phyloP scores from a whole-genome alignment of 1,139 yeast genomes.

The Candida dubliniensis region DNA sequence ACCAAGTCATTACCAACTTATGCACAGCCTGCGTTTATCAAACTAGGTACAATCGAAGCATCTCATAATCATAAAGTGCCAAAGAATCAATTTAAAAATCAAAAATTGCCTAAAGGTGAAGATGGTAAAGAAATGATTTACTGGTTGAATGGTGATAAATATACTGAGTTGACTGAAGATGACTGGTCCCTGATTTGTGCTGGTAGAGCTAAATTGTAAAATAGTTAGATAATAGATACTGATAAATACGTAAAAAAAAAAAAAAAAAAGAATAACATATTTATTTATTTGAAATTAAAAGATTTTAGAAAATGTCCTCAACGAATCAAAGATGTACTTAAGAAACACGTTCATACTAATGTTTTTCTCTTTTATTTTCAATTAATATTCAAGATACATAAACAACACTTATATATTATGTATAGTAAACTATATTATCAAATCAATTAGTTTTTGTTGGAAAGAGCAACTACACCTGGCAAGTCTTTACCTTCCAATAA shows the following conservation, averaged over 20 bases:
- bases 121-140: slow-evolving; percentile 60
- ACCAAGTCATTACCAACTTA: slow-evolving; percentile 67
- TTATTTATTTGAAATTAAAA: no score
- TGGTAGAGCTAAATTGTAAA: slow-evolving; percentile 41
- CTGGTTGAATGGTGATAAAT: slow-evolving; percentile 63
- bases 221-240: neutral
- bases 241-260: neutral
- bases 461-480: slow-evolving; percentile 93
- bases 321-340: no score
- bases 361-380: no score
- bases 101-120: slow-evolving; percentile 73
- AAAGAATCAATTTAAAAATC: slow-evolving; percentile 74
- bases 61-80: slow-evolving; percentile 88
- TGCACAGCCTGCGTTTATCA: slow-evolving; percentile 83
- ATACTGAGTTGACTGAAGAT: slow-evolving; percentile 55
- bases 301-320: no score
- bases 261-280: neutral
- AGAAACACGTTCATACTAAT: no score
- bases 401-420: neutral
- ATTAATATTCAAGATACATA: neutral
- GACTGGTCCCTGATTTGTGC: slow-evolving; percentile 57
- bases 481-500: slow-evolving; percentile 95
- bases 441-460: slow-evolving; percentile 48
- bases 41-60: slow-evolving; percentile 60
- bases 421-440: neutral